Evolutionary conservation across 2,329 filamentous ascomycete species (phyloP).

Genomic region (Aspergillus melleus): DNA sequence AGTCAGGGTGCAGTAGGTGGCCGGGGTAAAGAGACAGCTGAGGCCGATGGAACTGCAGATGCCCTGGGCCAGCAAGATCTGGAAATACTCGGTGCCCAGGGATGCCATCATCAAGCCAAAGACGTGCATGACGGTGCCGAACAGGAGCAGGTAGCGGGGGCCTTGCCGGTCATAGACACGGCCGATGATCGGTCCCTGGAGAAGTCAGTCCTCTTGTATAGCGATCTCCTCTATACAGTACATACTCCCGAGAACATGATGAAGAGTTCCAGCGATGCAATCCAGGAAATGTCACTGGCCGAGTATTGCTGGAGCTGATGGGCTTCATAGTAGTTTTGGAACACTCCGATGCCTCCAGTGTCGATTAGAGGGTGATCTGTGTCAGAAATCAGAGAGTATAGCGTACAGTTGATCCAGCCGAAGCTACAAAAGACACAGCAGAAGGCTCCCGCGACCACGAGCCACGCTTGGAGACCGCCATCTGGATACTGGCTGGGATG

Average conservation of each 20-base stretch:
- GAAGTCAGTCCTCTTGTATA: too few species aligned
- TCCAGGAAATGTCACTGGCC: slow-evolving; percentile 6
- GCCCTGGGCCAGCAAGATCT: slow-evolving; percentile 54
- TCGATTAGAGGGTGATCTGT: background rate
- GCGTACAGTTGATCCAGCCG: background rate
- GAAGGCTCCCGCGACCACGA: background rate
- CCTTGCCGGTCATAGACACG: slow-evolving; percentile 63
- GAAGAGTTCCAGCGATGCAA: slow-evolving; percentile 5
- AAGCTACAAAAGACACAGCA: background rate
- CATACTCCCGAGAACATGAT: slow-evolving; percentile 6
- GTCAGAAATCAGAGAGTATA: background rate
- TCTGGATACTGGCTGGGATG: too few species aligned
- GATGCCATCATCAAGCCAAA: slow-evolving; percentile 58
- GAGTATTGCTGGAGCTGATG: slow-evolving; percentile 2
- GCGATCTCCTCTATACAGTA: too few species aligned
- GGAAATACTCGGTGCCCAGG: slow-evolving; percentile 52
- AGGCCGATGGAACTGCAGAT: slow-evolving; percentile 52
- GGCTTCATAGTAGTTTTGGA: slow-evolving; percentile 3
- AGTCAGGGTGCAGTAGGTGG: slow-evolving; percentile 32
- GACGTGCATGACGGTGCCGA: slow-evolving; percentile 53
- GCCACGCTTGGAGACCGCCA: background rate
- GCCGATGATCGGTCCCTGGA: slow-evolving; percentile 52
- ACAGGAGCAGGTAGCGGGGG: slow-evolving; percentile 53
- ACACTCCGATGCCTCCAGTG: slow-evolving; percentile 3
- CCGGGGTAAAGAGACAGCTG: slow-evolving; percentile 8